Evolutionary conservation across 371 early-diverging fungal genomes (phyloP), one percentile per base, ranked within the genome.

Genomic region (Rozella allomycis): DNA sequence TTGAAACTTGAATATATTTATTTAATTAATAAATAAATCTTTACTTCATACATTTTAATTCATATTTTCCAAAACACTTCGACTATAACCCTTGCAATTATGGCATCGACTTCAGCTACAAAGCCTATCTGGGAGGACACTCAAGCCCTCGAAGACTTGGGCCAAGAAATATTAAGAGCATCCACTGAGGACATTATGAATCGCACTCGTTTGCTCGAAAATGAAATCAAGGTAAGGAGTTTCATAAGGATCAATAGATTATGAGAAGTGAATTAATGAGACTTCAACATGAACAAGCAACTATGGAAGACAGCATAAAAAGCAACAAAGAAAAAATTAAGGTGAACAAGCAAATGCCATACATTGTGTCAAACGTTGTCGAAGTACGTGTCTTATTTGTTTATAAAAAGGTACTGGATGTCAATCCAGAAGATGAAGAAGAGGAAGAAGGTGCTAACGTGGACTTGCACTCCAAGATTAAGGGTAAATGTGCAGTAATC

Each of bases 251-350:
- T 26, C 25, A 31, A 30, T 42, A 80, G 78, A 69, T 84, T 25
- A 78, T 91, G 73, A 81, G 78, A 45, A 75, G 74, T 34, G 96
- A 94, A 56, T 64, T 70, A 40, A 54, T 60, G 36, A 70, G 93
- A 10, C 55, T 94, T 33, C 54, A 64, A 30, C 86, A 88, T 50
- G 96, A 94, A 51, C 82, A 87, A 45, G 52, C 54, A 20, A 60
- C 70, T 18, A 78, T 78, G 80, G 74, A 74, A 40, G 91, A 80
- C 40, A 71, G 77, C 47, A 94, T 97, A 50, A 86, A 84, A 52
- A 98, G 97, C 34, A 98, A 98, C 63, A 72, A 82, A 55, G 90
- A 97, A 42, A 99, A 98, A 58, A 93, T 99, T 52, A 85, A 87
- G 55, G 53, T 97, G 54, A 96, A 97, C 63, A 88, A 85, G 59